A percentile compares a stretch with the other conserved stretches of the same genome.
These are phyloP conservation scores for Smittium culicis DNA, from an alignment of 371 early-diverging fungal species.

Conservation along the genomic window DNA sequence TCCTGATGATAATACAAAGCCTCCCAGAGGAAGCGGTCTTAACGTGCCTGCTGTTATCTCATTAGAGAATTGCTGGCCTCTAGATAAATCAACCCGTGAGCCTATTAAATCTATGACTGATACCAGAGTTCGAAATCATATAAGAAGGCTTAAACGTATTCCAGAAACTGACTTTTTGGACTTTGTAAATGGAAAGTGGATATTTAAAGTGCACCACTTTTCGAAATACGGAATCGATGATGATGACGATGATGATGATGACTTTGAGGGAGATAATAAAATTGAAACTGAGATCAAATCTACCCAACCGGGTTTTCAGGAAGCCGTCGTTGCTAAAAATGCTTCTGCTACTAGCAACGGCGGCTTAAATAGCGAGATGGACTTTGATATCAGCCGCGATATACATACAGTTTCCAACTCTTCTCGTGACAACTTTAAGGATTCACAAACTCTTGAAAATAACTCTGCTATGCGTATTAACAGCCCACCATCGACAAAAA, in stretches of 20 bases:
- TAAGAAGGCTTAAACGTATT: constrained; percentile 47
- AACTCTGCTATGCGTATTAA: background rate
- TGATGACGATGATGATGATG: constrained; percentile 33
- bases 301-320: constrained; percentile 22
- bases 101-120: constrained; percentile 50
- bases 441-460: too few relatives aligned
- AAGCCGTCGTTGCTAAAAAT: constrained; percentile 25
- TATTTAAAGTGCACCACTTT: constrained; percentile 77
- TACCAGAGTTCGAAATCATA: constrained; percentile 52
- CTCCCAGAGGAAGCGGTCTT: constrained; percentile 66
- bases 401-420: background rate
- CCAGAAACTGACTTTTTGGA: constrained; percentile 61
- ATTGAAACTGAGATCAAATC: constrained; percentile 11
- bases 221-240: constrained; percentile 55
- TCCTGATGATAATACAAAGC: constrained; percentile 60
- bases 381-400: background rate
- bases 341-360: background rate
- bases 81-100: constrained; percentile 57
- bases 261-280: constrained; percentile 26
- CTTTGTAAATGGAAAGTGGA: constrained; percentile 70
- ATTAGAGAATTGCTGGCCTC: constrained; percentile 64
- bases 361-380: background rate
- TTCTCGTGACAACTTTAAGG: background rate
- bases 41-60: constrained; percentile 75
- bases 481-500: background rate